A percentile compares a stretch with the other conserved stretches of the same genome.
Evolutionary conservation across 495 filamentous ascomycete species (phyloP).

Genomic region (Aspergillus heteromorphus): DNA sequence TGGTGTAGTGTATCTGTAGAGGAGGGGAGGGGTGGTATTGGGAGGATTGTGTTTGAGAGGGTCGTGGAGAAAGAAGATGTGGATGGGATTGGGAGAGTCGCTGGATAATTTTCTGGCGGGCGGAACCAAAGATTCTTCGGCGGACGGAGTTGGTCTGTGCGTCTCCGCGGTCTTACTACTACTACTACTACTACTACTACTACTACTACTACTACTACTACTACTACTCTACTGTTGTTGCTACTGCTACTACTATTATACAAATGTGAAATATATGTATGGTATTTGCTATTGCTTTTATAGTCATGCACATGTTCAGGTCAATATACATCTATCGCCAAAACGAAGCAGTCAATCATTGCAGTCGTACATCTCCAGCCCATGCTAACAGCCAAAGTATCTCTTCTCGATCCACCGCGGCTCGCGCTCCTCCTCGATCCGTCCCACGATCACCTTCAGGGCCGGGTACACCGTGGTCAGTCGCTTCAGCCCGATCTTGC

Average conservation of each 20-base stretch:
- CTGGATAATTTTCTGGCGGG: constrained; percentile 18
- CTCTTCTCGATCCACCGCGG: constrained; percentile 76
- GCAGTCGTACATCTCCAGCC: not conserved
- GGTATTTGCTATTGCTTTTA: not conserved
- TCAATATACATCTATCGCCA: constrained; percentile 7
- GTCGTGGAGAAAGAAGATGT: not conserved
- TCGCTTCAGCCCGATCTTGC: constrained; percentile 73
- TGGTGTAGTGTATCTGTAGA: too few relatives aligned
- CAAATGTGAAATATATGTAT: not conserved
- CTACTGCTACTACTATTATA: too few relatives aligned
- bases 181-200: too few relatives aligned
- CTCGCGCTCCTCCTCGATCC: constrained; percentile 69
- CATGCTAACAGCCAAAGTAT: constrained; percentile 67
- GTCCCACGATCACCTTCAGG: constrained; percentile 75
- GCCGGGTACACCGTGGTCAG: constrained; percentile 82
- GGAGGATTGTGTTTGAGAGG: too few relatives aligned
- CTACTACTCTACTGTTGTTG: too few relatives aligned
- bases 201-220: too few relatives aligned
- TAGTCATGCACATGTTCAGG: not conserved
- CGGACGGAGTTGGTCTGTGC: constrained; percentile 15
- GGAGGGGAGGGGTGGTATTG: not conserved
- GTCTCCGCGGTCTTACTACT: too few relatives aligned
- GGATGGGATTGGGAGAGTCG: not conserved
- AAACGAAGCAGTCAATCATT: not conserved
- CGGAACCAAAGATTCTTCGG: constrained; percentile 21